A percentile compares a stretch with the other conserved stretches of the same genome.
These are phyloP conservation scores for Torulaspora maleeae DNA, from an alignment of 805 yeast genomes.

Conservation along the genomic window DNA sequence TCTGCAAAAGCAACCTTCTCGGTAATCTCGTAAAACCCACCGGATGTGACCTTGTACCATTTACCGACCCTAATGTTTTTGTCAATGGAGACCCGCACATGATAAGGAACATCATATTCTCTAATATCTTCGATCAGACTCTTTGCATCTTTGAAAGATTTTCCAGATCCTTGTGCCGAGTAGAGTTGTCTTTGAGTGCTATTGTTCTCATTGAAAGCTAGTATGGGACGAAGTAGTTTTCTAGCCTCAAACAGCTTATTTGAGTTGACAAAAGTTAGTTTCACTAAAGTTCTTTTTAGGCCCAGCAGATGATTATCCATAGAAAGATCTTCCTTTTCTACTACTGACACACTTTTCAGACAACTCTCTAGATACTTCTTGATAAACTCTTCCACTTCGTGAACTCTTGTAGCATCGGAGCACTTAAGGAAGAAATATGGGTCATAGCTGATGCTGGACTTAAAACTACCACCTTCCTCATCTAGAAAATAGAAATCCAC, in stretches of 20 bases:
- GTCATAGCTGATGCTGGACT: conserved; percentile 73
- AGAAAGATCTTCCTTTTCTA: conserved; percentile 71
- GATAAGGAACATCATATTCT: conserved; percentile 96
- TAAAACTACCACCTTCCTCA: conserved; percentile 95
- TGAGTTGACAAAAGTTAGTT: conserved; percentile 69
- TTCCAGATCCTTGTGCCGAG: conserved; percentile 18
- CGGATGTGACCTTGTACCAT: conserved; percentile 82
- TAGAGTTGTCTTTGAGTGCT: conserved; percentile 65
- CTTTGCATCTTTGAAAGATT: conserved; percentile 50
- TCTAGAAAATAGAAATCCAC: conserved; percentile 93
- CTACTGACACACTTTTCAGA: conserved; percentile 51
- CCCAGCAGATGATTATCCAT: conserved; percentile 87
- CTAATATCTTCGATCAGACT: conserved; percentile 67
- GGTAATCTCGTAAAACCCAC: conserved; percentile 48
- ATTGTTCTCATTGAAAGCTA: conserved; percentile 59
- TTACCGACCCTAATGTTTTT: conserved; percentile 83
- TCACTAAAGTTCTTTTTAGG: conserved; percentile 55
- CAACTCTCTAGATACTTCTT: conserved; percentile 61
- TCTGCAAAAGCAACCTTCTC: conserved; percentile 92
- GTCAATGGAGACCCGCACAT: conserved; percentile 94
- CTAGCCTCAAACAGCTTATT: conserved; percentile 73
- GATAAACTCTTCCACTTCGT: conserved; percentile 81
- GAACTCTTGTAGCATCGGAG: conserved; percentile 38
- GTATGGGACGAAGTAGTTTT: conserved; percentile 60
- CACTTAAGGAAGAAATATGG: conserved; percentile 81